These are phyloP conservation scores for Euphorbia schlechtendalii DNA, from an alignment of 441 rosid species.

Conservation along the genomic window DNA sequence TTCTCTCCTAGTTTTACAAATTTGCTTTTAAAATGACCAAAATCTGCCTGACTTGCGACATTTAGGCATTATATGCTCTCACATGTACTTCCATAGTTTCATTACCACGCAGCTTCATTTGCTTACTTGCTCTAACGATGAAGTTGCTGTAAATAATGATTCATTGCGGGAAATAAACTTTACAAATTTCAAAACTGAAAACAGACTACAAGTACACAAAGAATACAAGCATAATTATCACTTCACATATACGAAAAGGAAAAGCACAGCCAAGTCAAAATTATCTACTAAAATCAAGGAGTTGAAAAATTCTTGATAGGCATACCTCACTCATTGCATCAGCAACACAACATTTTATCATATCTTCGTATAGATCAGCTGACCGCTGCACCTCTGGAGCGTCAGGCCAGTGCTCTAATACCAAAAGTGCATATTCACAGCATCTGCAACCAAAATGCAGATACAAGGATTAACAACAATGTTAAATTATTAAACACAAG, in stretches of 20 bases:
- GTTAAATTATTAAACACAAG: constrained; percentile 15
- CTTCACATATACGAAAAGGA: not conserved
- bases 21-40: not conserved
- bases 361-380: constrained; percentile 84
- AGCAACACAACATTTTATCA: constrained; percentile 85
- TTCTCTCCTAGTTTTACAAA: not conserved
- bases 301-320: constrained; percentile 14
- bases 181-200: not conserved
- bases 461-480: constrained; percentile 20
- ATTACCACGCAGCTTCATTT: no score
- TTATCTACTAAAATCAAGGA: constrained; percentile 3
- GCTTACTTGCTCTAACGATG: no score
- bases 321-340: constrained; percentile 99
- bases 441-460: constrained; percentile 48
- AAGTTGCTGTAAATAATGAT: not conserved
- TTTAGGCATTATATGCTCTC: no score
- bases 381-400: constrained; percentile 91
- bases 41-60: no score
- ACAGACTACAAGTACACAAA: not conserved
- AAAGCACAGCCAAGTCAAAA: not conserved
- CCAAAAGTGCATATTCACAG: constrained; percentile 87
- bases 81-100: no score
- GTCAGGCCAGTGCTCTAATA: constrained; percentile 95
- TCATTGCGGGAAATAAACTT: not conserved
- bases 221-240: constrained; percentile 3